Base-by-base conservation (phyloP, 202 grass and related monocot species). In the Panicum virgatum region DNA sequence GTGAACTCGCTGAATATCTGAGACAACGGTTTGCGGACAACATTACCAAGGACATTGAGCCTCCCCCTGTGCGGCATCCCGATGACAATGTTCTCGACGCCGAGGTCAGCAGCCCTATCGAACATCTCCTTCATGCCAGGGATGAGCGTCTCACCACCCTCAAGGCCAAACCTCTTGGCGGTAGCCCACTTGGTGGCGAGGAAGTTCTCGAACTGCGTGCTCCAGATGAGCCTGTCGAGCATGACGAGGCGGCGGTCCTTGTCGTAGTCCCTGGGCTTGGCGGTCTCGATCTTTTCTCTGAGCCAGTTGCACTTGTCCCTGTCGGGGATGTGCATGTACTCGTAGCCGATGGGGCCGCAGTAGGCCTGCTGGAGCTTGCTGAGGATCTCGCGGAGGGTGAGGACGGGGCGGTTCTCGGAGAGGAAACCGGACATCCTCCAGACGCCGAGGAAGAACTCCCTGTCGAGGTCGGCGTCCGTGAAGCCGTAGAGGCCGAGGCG, bases 101-200 rank as follows among this genome's bases (percentile, higher is more conserved):
- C 94, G 6, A 90, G 23, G 50, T 94, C 90, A 20, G 94, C 91
- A 0, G 94, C 84, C 75, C 92, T 86, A 10, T 97, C 94, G 0
- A 97, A 97, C 91, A 97, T 94, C 77, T 97, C 94, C 60, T 97
- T 97, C 94, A 94, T 97, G 5, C 94, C 92, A 7, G 94, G 94
- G 66, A 97, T 97, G 18, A 97, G 86, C 1, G 94, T 97, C 74
- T 97, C 94, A 0, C 86, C 91, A 13, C 94, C 94, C 77, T 97
- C 94, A 4, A 97, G 89, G 50, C 94, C 94, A 12, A 97, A 97
- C 40, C 94, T 61, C 81, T 97, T 97, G n/a, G 94, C 94, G 6
- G 92, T 91, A 30, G 94, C 86, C 94, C 94, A 97, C 77, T 94
- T 97, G 72, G 92, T 94, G 48, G 90, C 94, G 3, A 97, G 80